Percentiles rank a stretch among this genome's conserved stretches.
Evolutionary conservation across 768 basidiomycete species (phyloP).

Genomic region (Lactarius psammicola): DNA sequence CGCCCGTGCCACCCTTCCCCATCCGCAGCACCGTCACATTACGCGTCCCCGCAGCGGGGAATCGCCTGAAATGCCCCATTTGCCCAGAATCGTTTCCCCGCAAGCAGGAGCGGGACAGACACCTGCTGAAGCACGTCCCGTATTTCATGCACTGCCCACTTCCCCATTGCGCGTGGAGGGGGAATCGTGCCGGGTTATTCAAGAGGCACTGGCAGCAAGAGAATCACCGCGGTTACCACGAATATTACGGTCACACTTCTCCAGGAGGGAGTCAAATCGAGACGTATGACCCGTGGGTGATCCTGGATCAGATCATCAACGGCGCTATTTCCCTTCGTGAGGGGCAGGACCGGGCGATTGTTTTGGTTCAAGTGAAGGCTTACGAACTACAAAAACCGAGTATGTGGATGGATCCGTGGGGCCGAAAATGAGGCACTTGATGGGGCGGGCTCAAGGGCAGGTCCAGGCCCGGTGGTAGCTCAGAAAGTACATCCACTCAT

Average conservation of each 20-base stretch:
- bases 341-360: neutral
- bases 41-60: neutral
- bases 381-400: neutral
- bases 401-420: neutral
- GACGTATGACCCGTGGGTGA: neutral
- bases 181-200: neutral
- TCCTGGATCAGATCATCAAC: neutral
- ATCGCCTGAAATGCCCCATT: neutral
- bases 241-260: neutral
- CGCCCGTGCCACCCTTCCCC: neutral
- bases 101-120: neutral
- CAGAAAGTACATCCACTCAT: too few relatives aligned
- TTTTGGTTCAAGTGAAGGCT: neutral
- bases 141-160: constrained; percentile 1
- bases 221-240: neutral
- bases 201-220: neutral
- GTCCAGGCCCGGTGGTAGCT: too few relatives aligned
- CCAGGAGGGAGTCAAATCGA: neutral
- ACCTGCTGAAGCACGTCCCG: neutral
- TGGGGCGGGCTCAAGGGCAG: neutral
- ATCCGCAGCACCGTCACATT: neutral
- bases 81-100: neutral
- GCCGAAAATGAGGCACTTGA: neutral
- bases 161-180: neutral
- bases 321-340: neutral